phyloP scores from a whole-genome alignment of 2,329 filamentous ascomycete species.

The Fusarium sp. region DNA sequence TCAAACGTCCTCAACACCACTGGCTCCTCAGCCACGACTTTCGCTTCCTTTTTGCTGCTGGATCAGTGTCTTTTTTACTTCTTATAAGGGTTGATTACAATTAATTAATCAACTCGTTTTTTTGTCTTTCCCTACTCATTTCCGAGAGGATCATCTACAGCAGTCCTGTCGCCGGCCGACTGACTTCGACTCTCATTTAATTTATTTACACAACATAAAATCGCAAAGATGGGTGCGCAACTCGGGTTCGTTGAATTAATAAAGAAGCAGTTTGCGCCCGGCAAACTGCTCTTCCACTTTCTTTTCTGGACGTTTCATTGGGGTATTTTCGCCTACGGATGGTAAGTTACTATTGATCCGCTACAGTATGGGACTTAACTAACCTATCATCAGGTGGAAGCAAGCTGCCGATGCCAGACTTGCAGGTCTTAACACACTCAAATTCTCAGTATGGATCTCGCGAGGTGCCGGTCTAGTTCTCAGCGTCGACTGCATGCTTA shows the following conservation, averaged over 20 bases:
- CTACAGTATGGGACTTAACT: background rate
- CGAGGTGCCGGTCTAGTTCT: slow-evolving; percentile 90
- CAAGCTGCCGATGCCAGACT: slow-evolving; percentile 77
- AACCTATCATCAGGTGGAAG: slow-evolving; percentile 72
- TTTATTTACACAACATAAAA: slow-evolving; percentile 19
- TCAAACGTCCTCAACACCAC: slow-evolving; percentile 26
- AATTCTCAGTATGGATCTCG: slow-evolving; percentile 95
- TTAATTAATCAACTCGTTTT: slow-evolving; percentile 11
- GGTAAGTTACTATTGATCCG: slow-evolving; percentile 66
- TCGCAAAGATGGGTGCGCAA: slow-evolving; percentile 54
- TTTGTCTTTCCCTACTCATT: background rate
- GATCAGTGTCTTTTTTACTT: slow-evolving; percentile 62
- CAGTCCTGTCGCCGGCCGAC: slow-evolving; percentile 41
- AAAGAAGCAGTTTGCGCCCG: slow-evolving; percentile 73
- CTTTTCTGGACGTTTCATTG: slow-evolving; percentile 85
- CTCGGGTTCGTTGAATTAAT: slow-evolving; percentile 58
- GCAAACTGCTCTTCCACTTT: slow-evolving; percentile 82
- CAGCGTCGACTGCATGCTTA: slow-evolving; percentile 85
- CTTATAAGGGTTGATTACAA: slow-evolving; percentile 28
- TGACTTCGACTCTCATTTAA: slow-evolving; percentile 27
- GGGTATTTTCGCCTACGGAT: slow-evolving; percentile 84
- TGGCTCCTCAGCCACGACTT: slow-evolving; percentile 37
- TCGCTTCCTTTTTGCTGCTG: slow-evolving; percentile 61
- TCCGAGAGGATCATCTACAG: slow-evolving; percentile 4
- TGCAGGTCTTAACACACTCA: slow-evolving; percentile 81